Evolutionary conservation across 805 yeast species (phyloP).

Genomic region (Sugiyamaella qingdaonensis): DNA sequence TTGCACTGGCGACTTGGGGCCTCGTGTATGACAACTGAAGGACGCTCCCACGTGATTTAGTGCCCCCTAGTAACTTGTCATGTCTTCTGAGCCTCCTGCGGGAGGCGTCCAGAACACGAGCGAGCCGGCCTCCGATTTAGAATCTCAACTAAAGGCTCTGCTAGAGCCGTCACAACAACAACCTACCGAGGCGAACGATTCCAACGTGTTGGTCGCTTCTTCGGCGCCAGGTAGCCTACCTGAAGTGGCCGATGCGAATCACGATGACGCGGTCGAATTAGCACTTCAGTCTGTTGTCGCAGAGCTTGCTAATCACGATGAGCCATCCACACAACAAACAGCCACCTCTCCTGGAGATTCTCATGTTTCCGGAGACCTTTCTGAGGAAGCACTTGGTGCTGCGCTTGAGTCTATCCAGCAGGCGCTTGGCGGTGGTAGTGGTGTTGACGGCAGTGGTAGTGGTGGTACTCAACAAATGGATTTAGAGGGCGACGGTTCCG

Average conservation of each 20-base stretch:
- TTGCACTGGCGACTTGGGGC: neutral
- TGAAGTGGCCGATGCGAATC: neutral
- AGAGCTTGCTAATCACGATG: neutral
- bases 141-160: neutral
- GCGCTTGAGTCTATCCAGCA: neutral
- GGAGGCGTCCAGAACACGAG: neutral
- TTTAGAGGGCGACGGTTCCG: too few species aligned
- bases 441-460: neutral
- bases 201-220: too few species aligned
- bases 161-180: neutral
- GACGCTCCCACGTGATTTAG: neutral
- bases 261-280: neutral
- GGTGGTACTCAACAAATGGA: too few species aligned
- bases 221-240: neutral
- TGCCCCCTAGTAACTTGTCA: neutral
- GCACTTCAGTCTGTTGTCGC: slow-evolving; percentile 1
- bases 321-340: neutral
- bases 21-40: neutral
- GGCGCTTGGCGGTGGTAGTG: neutral
- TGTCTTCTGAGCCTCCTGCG: slow-evolving; percentile 1
- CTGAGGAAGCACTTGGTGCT: neutral
- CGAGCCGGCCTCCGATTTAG: neutral
- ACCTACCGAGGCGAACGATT: too few species aligned
- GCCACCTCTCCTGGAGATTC: neutral
- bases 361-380: neutral